These are phyloP conservation scores for Dactylonectria estremocensis DNA, from an alignment of 2,329 filamentous ascomycete genomes.

Conservation along the genomic window DNA sequence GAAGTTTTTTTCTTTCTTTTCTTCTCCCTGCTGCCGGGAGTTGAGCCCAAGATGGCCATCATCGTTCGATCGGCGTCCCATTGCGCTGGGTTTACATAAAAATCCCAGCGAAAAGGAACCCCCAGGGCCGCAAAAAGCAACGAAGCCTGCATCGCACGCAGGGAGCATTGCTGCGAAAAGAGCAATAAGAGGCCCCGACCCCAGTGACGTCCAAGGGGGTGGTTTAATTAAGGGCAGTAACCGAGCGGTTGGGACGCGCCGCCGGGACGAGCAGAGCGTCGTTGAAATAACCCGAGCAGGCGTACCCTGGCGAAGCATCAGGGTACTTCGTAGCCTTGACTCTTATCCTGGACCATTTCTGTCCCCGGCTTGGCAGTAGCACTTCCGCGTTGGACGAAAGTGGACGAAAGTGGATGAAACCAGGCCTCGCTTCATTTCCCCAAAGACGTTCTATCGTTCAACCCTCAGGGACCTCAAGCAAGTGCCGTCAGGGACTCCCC, in stretches of 20 bases:
- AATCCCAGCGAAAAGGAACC: constrained; percentile 14
- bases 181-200: constrained; percentile 1
- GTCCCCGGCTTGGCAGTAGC: constrained; percentile 38
- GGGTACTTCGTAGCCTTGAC: too few relatives aligned
- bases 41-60: not conserved
- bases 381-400: not conserved
- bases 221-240: constrained; percentile 47
- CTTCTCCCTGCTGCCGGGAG: not conserved
- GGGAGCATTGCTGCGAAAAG: constrained; percentile 1
- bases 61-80: constrained; percentile 18
- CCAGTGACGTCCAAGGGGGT: constrained; percentile 5
- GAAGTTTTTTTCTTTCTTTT: not conserved
- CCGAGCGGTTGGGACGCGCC: constrained; percentile 45
- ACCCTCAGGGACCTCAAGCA: constrained; percentile 30
- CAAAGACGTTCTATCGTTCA: constrained; percentile 24
- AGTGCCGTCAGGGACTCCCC: not conserved
- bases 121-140: constrained; percentile 19
- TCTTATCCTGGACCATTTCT: not conserved
- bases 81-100: constrained; percentile 2
- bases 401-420: constrained; percentile 5
- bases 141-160: constrained; percentile 5
- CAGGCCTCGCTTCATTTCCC: constrained; percentile 25
- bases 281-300: constrained; percentile 13
- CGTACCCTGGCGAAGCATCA: constrained; percentile 13
- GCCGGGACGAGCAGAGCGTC: constrained; percentile 8